Percentiles rank a stretch among this genome's conserved stretches.
Conservation (phyloP, 192 early-diverging fungal genomes). For the Backusella psychrophila region DNA sequence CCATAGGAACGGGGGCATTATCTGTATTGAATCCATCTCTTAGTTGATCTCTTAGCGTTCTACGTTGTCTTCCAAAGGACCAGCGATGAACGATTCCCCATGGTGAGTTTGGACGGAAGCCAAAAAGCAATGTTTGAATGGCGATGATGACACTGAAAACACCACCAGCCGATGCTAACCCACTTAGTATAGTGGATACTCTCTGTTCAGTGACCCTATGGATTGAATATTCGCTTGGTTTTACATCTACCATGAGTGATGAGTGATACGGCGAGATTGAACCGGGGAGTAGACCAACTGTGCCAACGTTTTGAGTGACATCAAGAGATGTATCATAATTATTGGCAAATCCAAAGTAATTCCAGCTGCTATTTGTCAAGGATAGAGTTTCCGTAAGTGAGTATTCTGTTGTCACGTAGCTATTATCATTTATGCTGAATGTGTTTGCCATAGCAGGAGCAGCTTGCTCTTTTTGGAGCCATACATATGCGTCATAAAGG, state of each 20-base stretch:
- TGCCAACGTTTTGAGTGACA: neutral
- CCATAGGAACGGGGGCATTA: constrained; percentile 9
- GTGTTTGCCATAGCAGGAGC: too few species aligned
- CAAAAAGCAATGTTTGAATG: too few species aligned
- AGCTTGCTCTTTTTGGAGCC: too few species aligned
- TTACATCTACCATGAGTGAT: neutral
- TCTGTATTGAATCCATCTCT: neutral
- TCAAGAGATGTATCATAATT: neutral
- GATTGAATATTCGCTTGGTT: neutral
- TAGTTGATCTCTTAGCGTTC: neutral
- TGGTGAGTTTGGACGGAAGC: too few species aligned
- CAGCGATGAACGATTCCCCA: neutral
- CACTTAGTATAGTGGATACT: neutral
- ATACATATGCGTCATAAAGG: too few species aligned
- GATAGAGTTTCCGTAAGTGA: neutral
- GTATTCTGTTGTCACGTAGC: neutral
- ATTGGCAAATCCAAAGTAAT: neutral
- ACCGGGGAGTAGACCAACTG: neutral
- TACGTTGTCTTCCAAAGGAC: constrained; percentile 9
- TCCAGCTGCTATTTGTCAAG: neutral
- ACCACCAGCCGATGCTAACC: too few species aligned
- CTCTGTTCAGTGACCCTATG: neutral
- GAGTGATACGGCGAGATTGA: neutral
- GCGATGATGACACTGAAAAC: too few species aligned
- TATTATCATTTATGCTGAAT: too few species aligned